phyloP scores from a whole-genome alignment of 2,329 filamentous ascomycete species.

The Anthostomella pinea region DNA sequence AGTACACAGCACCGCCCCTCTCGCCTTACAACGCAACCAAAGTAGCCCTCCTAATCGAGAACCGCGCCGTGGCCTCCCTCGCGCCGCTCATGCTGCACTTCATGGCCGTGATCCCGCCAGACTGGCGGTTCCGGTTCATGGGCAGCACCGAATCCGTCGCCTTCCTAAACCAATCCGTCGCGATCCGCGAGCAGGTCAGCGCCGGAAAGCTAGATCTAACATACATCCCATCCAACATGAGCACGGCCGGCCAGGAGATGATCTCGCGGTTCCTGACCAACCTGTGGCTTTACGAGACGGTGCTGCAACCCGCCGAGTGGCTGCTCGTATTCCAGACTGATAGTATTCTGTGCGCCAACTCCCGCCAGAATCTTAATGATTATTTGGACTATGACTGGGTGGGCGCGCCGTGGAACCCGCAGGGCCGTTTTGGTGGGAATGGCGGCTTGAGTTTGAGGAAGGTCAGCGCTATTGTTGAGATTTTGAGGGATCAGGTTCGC shows the following conservation, averaged over 20 bases:
- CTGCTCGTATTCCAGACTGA: constrained; percentile 55
- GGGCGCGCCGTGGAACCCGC: constrained; percentile 47
- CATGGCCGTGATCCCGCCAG: constrained; percentile 53
- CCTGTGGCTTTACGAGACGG: constrained; percentile 49
- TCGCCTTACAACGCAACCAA: constrained; percentile 48
- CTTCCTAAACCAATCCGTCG: constrained; percentile 42
- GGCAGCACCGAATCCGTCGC: constrained; percentile 46
- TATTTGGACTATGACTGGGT: constrained; percentile 54
- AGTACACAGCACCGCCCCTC: no score
- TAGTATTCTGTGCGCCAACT: constrained; percentile 55
- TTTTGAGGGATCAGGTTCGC: constrained; percentile 47
- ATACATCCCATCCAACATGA: constrained; percentile 51
- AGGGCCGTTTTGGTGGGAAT: constrained; percentile 46
- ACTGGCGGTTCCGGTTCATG: constrained; percentile 58
- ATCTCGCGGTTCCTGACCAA: constrained; percentile 52
- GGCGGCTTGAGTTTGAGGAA: constrained; percentile 52
- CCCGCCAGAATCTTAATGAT: constrained; percentile 43
- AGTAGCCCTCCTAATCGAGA: constrained; percentile 55
- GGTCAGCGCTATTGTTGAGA: constrained; percentile 51
- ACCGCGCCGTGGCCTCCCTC: constrained; percentile 46
- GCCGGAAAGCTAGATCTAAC: constrained; percentile 49
- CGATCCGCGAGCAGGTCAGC: constrained; percentile 42
- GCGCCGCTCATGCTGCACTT: constrained; percentile 55
- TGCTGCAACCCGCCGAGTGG: constrained; percentile 50
- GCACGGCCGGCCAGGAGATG: constrained; percentile 48